phyloP scores from a whole-genome alignment of 331 rosid species.

The Malus hybrid region DNA sequence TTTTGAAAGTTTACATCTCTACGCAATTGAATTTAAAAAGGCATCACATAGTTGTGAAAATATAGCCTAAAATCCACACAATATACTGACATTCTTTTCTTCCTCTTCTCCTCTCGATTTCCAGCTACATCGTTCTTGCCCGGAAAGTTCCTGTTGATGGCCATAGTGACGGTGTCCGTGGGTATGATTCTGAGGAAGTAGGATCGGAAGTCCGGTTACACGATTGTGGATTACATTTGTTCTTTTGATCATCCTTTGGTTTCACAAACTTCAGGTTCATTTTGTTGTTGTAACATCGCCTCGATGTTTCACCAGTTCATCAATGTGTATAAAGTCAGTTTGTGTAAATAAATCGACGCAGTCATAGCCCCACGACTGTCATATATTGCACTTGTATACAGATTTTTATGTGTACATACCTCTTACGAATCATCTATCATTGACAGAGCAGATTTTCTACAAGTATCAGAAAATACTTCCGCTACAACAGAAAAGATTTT shows the following conservation, averaged over 20 bases:
- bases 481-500: neutral
- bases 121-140: conserved; percentile 38
- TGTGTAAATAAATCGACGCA: conserved; percentile 9
- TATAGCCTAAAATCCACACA: neutral
- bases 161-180: conserved; percentile 31
- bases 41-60: neutral
- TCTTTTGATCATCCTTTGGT: neutral
- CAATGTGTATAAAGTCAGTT: conserved; percentile 18
- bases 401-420: neutral
- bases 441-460: neutral
- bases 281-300: conserved; percentile 6
- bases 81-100: neutral
- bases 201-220: neutral
- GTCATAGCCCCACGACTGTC: conserved; percentile 2
- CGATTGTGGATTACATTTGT: neutral
- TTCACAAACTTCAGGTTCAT: neutral
- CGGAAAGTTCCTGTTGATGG: conserved; percentile 39
- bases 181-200: conserved; percentile 50
- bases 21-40: conserved; percentile 8
- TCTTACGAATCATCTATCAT: neutral
- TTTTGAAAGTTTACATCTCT: neutral
- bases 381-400: neutral
- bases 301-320: conserved; percentile 1
- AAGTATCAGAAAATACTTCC: neutral
- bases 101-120: conserved; percentile 6